Percentiles rank a stretch among this genome's conserved stretches.
Conservation (phyloP, 352 stramenopile species). For the Halophytophthora polymorphica region DNA sequence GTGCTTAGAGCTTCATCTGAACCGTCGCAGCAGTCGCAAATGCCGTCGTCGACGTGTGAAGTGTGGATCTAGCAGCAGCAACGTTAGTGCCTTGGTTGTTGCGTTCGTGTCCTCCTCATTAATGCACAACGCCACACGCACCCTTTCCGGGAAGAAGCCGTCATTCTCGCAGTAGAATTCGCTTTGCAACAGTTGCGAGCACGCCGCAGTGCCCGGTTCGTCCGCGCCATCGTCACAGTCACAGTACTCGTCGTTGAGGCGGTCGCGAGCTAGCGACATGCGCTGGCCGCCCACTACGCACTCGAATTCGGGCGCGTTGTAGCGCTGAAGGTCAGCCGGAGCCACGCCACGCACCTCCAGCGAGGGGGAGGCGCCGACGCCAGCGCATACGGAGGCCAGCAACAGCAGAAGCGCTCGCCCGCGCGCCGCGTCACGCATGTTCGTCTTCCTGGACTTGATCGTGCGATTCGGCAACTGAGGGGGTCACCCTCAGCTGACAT, state of each 20-base stretch:
- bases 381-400: neutral
- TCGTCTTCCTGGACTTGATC: neutral
- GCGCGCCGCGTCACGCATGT: constrained; percentile 1
- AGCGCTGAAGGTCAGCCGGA: constrained; percentile 28
- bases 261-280: constrained; percentile 28
- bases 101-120: neutral
- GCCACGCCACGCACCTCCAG: constrained; percentile 42
- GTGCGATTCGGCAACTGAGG: too few species aligned
- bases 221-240: constrained; percentile 90
- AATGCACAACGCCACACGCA: constrained; percentile 10
- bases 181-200: constrained; percentile 51
- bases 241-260: constrained; percentile 93
- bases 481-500: neutral
- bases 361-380: neutral
- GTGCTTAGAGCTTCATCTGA: constrained; percentile 76
- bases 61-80: constrained; percentile 47
- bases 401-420: constrained; percentile 7
- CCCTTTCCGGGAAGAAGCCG: constrained; percentile 55
- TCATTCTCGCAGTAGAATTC: constrained; percentile 76
- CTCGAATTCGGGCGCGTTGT: constrained; percentile 14
- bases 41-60: constrained; percentile 89
- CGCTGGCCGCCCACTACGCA: constrained; percentile 34
- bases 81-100: neutral
- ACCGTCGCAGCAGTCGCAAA: constrained; percentile 98
- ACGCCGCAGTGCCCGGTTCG: constrained; percentile 84